phyloP scores from a whole-genome alignment of 148 eudicot genomes.

The Chenopodium suecicum region DNA sequence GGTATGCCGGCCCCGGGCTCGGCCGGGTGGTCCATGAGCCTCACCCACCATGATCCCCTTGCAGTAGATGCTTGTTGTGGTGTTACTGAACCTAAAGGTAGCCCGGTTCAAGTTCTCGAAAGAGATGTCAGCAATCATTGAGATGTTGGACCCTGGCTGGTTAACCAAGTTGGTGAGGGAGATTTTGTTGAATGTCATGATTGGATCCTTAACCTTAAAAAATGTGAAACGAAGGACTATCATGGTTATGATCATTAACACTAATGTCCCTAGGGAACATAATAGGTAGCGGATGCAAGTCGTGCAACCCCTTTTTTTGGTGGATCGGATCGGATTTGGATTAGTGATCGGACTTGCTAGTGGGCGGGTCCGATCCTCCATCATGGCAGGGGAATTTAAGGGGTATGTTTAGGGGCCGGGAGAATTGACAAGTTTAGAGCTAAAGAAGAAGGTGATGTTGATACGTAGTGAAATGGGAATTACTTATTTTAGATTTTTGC shows the following conservation, averaged over 20 bases:
- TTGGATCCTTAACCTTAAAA: conserved; percentile 20
- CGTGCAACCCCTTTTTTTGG: not conserved
- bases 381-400: not conserved
- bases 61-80: conserved; percentile 16
- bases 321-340: not conserved
- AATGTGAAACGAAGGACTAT: conserved; percentile 16
- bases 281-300: not conserved
- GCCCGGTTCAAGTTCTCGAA: conserved; percentile 28
- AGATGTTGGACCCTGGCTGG: conserved; percentile 7
- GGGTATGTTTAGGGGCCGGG: not conserved
- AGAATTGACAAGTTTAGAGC: not conserved
- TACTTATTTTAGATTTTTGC: no score
- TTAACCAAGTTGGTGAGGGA: not conserved
- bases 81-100: conserved; percentile 14
- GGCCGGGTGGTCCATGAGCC: conserved; percentile 14
- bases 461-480: no score
- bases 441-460: not conserved
- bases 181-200: conserved; percentile 21
- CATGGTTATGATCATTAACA: not conserved
- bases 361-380: conserved; percentile 6
- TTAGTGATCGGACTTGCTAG: not conserved
- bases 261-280: no score
- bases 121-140: conserved; percentile 14
- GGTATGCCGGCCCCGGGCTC: conserved; percentile 20
- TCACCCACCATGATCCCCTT: conserved; percentile 25